Evolutionary conservation across 2,329 filamentous ascomycete genomes (phyloP), one percentile per base, ranked within the genome.

Genomic region (Ophiostoma pallidulum): DNA sequence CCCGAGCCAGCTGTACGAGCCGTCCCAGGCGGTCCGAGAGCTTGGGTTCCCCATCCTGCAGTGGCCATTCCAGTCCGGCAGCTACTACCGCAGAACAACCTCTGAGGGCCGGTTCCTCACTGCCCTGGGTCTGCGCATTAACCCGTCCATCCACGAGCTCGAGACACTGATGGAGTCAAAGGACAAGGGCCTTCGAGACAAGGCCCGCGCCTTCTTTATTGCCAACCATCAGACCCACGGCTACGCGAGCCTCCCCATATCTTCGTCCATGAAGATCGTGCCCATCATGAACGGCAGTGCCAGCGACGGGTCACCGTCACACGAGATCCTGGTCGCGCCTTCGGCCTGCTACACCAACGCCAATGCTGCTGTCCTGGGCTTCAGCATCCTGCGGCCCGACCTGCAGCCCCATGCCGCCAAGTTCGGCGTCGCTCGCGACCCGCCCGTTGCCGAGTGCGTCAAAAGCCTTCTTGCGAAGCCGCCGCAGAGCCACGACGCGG

Each of bases 361-460:
- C 33, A 76, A 76, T 36, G 86, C 86, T 19, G 73, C 82, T 1
- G 71, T 94, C 4, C 73, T 98, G 45, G 87, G 86, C 0, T 97
- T 94, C 58, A 73, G 81, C 22, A 83, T 95, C 16, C 67, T 98
- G 29, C 75, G 78, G 51, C 75, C 69, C 41, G 86, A 92, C 53
- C 72, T 97, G n/a, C 82, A 86, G 51, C 67, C 75, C 10, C 87
- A 97, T 68, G 86, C 89, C 14, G 71, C 63, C 53, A 91, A 92
- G 66, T 89, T 98, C 58, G 90, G 89, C 1, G 89, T 98, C 5
- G 75, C 77, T n/a, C 67, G 76, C 45, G 82, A 98, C 62, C 92
- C 94, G 1, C 78, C 82, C 0, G 84, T 97, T 52, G 71, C 72
- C 1, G 78, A 83, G 22, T 95, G 89, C 59, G 77, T 94, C 12